A percentile compares a stretch with the other conserved stretches of the same genome.
phyloP scores from a whole-genome alignment of 2,329 filamentous ascomycete genomes.

The Xylariaceae sp. region DNA sequence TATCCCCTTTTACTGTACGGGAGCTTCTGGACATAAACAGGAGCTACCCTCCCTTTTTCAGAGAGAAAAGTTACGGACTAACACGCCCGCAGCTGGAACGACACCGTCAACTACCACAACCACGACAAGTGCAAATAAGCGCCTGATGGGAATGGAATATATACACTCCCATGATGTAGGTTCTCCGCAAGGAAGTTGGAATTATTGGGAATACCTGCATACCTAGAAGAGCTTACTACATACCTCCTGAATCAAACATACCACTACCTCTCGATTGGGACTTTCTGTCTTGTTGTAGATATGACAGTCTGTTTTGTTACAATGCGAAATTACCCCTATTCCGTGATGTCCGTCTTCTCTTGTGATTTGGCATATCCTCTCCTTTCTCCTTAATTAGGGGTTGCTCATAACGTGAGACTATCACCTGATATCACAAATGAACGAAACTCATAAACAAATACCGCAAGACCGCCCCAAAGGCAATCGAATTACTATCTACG shows the following conservation, averaged over 20 bases:
- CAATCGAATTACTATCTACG: constrained; percentile 3
- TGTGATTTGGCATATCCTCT: not conserved
- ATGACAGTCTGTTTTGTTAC: constrained; percentile 14
- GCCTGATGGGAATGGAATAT: not conserved
- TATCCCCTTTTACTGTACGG: too few relatives aligned
- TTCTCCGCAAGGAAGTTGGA: not conserved
- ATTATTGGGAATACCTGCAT: too few relatives aligned
- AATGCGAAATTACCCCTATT: constrained; percentile 9
- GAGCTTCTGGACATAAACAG: too few relatives aligned
- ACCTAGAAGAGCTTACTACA: too few relatives aligned
- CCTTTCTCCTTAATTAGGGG: too few relatives aligned
- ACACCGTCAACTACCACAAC: constrained; percentile 94
- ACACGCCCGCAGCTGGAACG: constrained; percentile 69
- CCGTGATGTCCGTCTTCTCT: not conserved
- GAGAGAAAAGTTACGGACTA: too few relatives aligned
- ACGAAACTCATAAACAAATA: too few relatives aligned
- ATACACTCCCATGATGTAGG: constrained; percentile 1
- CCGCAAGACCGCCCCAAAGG: not conserved
- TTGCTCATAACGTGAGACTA: too few relatives aligned
- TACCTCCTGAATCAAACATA: constrained; percentile 4
- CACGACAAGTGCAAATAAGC: constrained; percentile 61
- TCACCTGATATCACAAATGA: too few relatives aligned
- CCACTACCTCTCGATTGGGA: too few relatives aligned
- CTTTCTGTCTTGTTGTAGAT: constrained; percentile 22
- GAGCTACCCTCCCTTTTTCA: too few relatives aligned